These are phyloP conservation scores for Xylariaceae sp. DNA, from an alignment of 2,329 filamentous ascomycete species.

Conservation along the genomic window DNA sequence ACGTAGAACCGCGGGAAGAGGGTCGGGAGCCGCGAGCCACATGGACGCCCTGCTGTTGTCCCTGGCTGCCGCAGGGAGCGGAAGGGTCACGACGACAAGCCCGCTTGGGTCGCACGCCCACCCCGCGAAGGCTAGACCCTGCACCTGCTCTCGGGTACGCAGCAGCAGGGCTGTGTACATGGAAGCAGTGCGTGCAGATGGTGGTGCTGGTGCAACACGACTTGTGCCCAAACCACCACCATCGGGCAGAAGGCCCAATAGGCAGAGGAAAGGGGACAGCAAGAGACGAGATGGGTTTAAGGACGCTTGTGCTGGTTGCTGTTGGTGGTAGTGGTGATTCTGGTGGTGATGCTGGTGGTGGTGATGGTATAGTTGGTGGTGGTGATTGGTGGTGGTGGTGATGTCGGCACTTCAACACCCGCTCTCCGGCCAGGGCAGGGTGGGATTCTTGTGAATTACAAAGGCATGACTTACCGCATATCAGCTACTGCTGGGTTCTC, in stretches of 20 bases:
- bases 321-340: no score
- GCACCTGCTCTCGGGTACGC: conserved; percentile 18
- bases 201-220: conserved; percentile 15
- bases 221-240: conserved; percentile 13
- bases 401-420: conserved; percentile 1
- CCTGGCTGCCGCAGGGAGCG: conserved; percentile 23
- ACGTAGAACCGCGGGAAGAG: conserved; percentile 29
- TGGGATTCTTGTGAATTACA: conserved; percentile 1
- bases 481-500: conserved; percentile 44
- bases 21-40: conserved; percentile 31
- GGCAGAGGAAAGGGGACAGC: background rate
- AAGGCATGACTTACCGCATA: conserved; percentile 42
- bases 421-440: conserved; percentile 1
- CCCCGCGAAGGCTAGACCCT: conserved; percentile 30
- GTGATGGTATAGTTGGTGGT: no score
- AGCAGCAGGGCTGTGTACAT: conserved; percentile 7
- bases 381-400: conserved; percentile 2
- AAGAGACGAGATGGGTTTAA: no score
- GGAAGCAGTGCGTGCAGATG: conserved; percentile 16
- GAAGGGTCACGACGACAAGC: conserved; percentile 26
- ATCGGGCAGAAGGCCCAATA: conserved; percentile 4
- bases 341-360: no score
- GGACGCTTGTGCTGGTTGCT: no score
- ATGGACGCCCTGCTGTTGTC: conserved; percentile 10
- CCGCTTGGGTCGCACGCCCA: conserved; percentile 28